A percentile compares a stretch with the other conserved stretches of the same genome.
Evolutionary conservation across 768 basidiomycete genomes (phyloP).

Genomic region (Lentinus tigrinus): DNA sequence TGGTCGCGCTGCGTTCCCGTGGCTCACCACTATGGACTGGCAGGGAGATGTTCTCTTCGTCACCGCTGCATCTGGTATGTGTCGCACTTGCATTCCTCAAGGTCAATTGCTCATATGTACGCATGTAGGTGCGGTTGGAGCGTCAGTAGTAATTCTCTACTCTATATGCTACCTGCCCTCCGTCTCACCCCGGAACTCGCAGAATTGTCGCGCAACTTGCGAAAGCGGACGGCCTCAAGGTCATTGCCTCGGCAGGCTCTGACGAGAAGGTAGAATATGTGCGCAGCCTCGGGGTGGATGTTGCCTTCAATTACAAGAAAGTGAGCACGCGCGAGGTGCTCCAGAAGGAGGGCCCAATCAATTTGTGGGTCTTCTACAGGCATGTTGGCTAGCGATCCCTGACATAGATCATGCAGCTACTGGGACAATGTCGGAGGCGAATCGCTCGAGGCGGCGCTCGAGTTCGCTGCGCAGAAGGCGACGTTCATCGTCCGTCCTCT

Average conservation of each 20-base stretch:
- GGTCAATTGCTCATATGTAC: not conserved
- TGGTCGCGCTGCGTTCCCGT: not conserved
- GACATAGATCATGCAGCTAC: no score
- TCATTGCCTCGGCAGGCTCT: conserved; percentile 69
- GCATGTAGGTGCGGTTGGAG: conserved; percentile 52
- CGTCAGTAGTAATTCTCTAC: no score
- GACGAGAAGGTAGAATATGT: conserved; percentile 72
- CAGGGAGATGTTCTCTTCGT: conserved; percentile 54
- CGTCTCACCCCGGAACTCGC: no score
- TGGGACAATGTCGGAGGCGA: conserved; percentile 32
- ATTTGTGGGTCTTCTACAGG: conserved; percentile 39
- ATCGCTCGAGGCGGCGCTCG: conserved; percentile 26
- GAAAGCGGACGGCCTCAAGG: conserved; percentile 47
- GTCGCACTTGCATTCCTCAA: no score
- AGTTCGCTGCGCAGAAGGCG: conserved; percentile 1
- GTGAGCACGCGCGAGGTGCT: conserved; percentile 50
- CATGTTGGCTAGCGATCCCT: no score
- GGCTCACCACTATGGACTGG: not conserved
- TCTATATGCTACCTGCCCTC: no score
- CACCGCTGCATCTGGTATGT: conserved; percentile 39
- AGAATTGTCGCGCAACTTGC: conserved; percentile 40
- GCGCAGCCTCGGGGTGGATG: conserved; percentile 59
- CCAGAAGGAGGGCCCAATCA: conserved; percentile 52
- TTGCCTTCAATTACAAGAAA: conserved; percentile 76
- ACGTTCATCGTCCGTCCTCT: conserved; percentile 20